These are phyloP conservation scores for Penicillium vulpinum DNA, from an alignment of 2,329 filamentous ascomycete species.

Conservation along the genomic window DNA sequence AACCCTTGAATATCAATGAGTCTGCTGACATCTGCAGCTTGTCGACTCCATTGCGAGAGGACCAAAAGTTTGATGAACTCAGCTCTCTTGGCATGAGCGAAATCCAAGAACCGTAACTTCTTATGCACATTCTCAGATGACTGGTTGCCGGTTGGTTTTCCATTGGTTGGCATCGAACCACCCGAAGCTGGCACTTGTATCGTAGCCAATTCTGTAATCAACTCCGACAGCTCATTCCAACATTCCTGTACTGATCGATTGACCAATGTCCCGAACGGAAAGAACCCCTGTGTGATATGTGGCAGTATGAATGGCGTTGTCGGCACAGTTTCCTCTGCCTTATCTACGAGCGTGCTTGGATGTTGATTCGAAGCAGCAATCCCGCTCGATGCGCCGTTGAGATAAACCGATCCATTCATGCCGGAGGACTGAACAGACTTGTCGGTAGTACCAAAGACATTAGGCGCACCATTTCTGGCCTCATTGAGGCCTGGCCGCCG, in stretches of 20 bases:
- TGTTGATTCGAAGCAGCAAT: slow-evolving; percentile 12
- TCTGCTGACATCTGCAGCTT: slow-evolving; percentile 75
- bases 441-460: slow-evolving; percentile 12
- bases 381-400: slow-evolving; percentile 30
- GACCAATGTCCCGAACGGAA: slow-evolving; percentile 73
- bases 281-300: slow-evolving; percentile 74
- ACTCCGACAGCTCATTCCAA: slow-evolving; percentile 72
- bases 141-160: slow-evolving; percentile 38
- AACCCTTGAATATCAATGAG: slow-evolving; percentile 84
- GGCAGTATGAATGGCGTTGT: slow-evolving; percentile 52
- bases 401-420: slow-evolving; percentile 26
- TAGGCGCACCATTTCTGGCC: slow-evolving; percentile 27
- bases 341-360: slow-evolving; percentile 5
- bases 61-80: slow-evolving; percentile 94
- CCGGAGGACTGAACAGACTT: slow-evolving; percentile 18
- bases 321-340: slow-evolving; percentile 3
- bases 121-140: slow-evolving; percentile 67
- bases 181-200: slow-evolving; percentile 56
- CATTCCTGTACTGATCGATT: slow-evolving; percentile 78
- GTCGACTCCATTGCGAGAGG: slow-evolving; percentile 84
- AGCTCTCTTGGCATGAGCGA: slow-evolving; percentile 74
- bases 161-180: slow-evolving; percentile 19
- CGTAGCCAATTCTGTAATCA: slow-evolving; percentile 68
- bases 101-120: slow-evolving; percentile 72
- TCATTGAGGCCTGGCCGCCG: slow-evolving; percentile 25